Percentiles rank a stretch among this genome's conserved stretches.
phyloP scores from a whole-genome alignment of 768 basidiomycete species.

The Podaxis rugospora region DNA sequence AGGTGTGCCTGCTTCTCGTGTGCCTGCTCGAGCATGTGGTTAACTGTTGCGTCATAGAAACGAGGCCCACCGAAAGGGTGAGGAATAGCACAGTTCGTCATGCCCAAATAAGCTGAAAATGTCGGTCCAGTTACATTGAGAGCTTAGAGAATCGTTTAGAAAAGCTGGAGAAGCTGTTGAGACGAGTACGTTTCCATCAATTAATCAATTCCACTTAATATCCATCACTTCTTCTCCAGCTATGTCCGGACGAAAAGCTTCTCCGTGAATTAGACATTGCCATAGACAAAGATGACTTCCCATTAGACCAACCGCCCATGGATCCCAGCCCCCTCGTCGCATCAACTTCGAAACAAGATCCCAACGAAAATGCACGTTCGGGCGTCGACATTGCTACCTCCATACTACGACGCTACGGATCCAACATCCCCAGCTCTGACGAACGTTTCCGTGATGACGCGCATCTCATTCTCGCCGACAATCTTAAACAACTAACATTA shows the following conservation, averaged over 20 bases:
- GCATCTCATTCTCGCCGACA: slow-evolving; percentile 29
- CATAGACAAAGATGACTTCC: slow-evolving; percentile 21
- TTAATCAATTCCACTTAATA: neutral
- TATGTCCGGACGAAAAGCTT: slow-evolving; percentile 62
- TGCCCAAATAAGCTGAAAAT: neutral
- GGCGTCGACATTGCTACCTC: slow-evolving; percentile 27
- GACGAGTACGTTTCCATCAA: slow-evolving; percentile 24
- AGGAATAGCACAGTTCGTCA: slow-evolving; percentile 12
- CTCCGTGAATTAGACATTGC: slow-evolving; percentile 48
- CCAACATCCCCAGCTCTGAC: slow-evolving; percentile 11
- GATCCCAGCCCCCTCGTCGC: slow-evolving; percentile 20
- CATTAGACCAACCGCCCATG: slow-evolving; percentile 16
- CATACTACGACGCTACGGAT: slow-evolving; percentile 26
- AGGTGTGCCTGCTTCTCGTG: slow-evolving; percentile 35
- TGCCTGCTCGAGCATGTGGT: slow-evolving; percentile 13
- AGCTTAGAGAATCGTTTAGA: slow-evolving; percentile 54
- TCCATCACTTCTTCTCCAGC: slow-evolving; percentile 29
- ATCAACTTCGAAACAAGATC: neutral
- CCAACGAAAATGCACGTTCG: neutral
- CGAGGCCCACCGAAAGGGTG: slow-evolving; percentile 64
- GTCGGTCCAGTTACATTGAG: slow-evolving; percentile 46
- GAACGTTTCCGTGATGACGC: slow-evolving; percentile 30
- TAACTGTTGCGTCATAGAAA: slow-evolving; percentile 27
- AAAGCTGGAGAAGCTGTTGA: slow-evolving; percentile 58
- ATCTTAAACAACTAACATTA: slow-evolving; percentile 28